Conservation (phyloP, 2,329 filamentous ascomycete species). For the Colletotrichum noveboracense region DNA sequence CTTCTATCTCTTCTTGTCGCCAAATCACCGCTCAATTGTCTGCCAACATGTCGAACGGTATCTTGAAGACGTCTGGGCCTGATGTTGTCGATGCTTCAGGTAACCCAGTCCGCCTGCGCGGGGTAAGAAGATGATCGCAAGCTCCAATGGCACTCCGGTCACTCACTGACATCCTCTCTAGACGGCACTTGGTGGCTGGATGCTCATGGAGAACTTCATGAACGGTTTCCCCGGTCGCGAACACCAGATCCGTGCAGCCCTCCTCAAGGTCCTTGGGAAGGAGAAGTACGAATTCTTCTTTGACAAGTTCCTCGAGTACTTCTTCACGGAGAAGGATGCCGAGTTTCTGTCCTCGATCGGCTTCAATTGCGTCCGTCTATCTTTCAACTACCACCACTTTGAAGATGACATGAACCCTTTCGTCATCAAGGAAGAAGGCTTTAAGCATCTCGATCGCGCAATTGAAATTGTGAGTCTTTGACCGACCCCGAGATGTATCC, state of each 20-base stretch:
- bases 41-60: not conserved
- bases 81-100: constrained; percentile 49
- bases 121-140: constrained; percentile 5
- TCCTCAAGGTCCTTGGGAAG: constrained; percentile 57
- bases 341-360: constrained; percentile 60
- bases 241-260: constrained; percentile 56
- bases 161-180: not conserved
- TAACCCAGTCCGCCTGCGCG: constrained; percentile 48
- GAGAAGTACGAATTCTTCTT: constrained; percentile 67
- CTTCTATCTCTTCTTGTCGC: not conserved
- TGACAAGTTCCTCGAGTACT: constrained; percentile 60
- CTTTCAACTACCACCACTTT: constrained; percentile 66
- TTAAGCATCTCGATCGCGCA: constrained; percentile 53
- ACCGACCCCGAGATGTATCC: not conserved
- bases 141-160: fast-evolving
- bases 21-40: not conserved
- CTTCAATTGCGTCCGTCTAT: constrained; percentile 63
- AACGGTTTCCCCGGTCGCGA: constrained; percentile 67
- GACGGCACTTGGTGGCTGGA: constrained; percentile 37
- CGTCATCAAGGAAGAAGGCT: constrained; percentile 51
- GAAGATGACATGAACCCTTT: constrained; percentile 56
- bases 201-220: constrained; percentile 66
- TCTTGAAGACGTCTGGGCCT: constrained; percentile 16
- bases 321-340: constrained; percentile 64
- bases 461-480: constrained; percentile 38